Evolutionary conservation across 352 stramenopile species (phyloP), one percentile per base, ranked within the genome.

Genomic region (Elongisporangium undulatum): DNA sequence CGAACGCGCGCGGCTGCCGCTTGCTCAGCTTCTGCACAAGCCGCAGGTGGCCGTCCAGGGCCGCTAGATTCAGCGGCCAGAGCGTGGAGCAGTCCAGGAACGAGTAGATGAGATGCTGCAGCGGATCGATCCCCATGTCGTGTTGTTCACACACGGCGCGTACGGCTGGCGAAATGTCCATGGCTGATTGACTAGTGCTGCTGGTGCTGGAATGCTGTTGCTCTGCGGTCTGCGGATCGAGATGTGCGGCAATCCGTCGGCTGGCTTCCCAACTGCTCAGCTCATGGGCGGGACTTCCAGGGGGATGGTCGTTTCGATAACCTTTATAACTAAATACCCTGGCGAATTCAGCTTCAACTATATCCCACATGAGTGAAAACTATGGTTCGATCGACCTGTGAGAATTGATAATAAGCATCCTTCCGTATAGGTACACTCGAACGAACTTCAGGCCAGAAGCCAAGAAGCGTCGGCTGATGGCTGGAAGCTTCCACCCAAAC

Each of bases 61-160:
- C 69, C 21, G 82, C 82, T 7, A 69, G 64, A 62, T 76, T 84
- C 53, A 89, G 62, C 51, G 60, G 74, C 73, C 82, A 92, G 29
- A 50, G 63, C 29, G 61, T 58, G 6, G 79, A 89, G 15, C 69
- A 19, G 56, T 92, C 82, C 17, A 87, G 54, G 59, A 86, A 92
- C 8, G 53, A 38, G 61, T 87, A 71, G 39, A 92, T 71, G 16
- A 59, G 54, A 17, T 71, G 59, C 57, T 87, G 57, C 41, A 90
- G 70, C 24, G 89, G 67, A 53, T 87, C 71, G 17, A 81, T 69
- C 26, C 51, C 72, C 1, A 69, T 67, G 49, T 69, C 61, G 24
- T 85, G 66, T 21, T 63, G 78, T 22, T 77, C 69, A 56, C 78
- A 89, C 9, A 74, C 79, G 16, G 71, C 71, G 24, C 63, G 49